Conservation (phyloP, 2,329 filamentous ascomycete genomes). For the Fusarium sp. region DNA sequence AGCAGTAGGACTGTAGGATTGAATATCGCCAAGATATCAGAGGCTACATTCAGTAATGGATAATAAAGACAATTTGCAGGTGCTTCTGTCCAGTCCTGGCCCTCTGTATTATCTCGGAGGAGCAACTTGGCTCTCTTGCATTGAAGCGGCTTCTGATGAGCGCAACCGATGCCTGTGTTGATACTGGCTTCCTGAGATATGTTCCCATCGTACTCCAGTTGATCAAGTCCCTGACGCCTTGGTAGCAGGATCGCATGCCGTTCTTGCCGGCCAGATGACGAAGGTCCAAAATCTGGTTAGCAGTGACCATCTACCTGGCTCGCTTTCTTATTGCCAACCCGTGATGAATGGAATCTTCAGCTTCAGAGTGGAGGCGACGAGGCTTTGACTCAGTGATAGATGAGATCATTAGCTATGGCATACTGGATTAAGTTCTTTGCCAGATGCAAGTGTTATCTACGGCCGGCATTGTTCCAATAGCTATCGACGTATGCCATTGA, state of each 20-base stretch:
- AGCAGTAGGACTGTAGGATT: not conserved
- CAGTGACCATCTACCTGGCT: rapidly evolving
- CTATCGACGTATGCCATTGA: not conserved
- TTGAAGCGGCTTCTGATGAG: not conserved
- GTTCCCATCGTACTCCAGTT: not conserved
- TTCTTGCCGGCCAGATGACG: not conserved
- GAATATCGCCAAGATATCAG: no score
- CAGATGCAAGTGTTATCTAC: not conserved
- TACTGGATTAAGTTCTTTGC: not conserved
- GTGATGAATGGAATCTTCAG: not conserved
- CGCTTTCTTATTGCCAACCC: rapidly evolving
- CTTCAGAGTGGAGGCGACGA: rapidly evolving
- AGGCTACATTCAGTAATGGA: no score
- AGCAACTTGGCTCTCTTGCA: rapidly evolving
- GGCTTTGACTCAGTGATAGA: no score
- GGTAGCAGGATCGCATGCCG: not conserved
- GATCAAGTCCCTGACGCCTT: not conserved
- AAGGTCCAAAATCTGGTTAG: not conserved
- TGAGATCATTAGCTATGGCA: rapidly evolving
- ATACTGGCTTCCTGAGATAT: not conserved
- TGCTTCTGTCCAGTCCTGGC: no score
- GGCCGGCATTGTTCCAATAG: not conserved
- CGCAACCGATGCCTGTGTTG: rapidly evolving
- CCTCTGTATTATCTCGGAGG: no score
- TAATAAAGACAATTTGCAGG: no score